Evolutionary conservation across 2,329 filamentous ascomycete genomes (phyloP).

Genomic region (Colletotrichum theobromicola): DNA sequence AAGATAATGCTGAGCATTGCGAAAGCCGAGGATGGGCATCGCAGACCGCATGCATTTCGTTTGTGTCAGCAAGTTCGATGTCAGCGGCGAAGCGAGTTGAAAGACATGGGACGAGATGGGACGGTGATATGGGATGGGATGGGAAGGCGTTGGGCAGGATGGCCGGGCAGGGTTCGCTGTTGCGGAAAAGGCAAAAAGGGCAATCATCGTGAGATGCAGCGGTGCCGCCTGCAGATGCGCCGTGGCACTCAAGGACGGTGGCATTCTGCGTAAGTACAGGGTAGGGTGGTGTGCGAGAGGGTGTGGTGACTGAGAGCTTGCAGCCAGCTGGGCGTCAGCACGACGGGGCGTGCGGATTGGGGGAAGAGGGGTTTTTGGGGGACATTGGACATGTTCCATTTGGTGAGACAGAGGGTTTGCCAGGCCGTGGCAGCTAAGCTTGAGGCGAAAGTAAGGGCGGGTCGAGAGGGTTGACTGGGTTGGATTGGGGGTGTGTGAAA

Average conservation of each 20-base stretch:
- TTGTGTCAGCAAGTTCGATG: background rate
- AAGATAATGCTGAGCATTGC: background rate
- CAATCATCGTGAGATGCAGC: constrained; percentile 5
- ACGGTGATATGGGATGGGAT: background rate
- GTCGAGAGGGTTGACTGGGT: background rate
- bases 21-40: background rate
- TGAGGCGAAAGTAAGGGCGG: background rate
- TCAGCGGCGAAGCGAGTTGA: background rate
- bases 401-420: background rate
- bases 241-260: background rate
- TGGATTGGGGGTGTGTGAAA: background rate
- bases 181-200: background rate
- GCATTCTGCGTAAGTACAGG: background rate
- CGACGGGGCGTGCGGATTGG: background rate
- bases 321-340: background rate
- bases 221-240: background rate
- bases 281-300: background rate
- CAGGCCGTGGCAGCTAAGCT: background rate
- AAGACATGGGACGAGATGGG: background rate
- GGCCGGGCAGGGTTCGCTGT: background rate
- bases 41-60: background rate
- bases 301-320: background rate
- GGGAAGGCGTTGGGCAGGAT: background rate
- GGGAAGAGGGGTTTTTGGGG: background rate
- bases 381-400: background rate